Evolutionary conservation across 2,329 filamentous ascomycete species (phyloP).

Genomic region (Xylariaceae sp.): DNA sequence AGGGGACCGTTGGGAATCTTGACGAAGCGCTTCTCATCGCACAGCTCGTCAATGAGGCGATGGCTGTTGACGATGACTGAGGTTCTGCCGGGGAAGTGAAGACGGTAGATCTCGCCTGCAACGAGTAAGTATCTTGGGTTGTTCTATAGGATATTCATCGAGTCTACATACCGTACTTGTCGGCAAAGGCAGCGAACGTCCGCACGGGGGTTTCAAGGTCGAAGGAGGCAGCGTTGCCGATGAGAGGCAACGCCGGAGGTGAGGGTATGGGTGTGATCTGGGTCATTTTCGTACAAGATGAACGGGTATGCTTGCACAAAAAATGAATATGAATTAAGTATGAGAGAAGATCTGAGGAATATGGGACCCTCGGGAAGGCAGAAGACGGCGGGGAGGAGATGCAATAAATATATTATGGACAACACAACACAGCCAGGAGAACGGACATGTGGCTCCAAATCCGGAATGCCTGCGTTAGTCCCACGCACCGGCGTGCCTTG

Average conservation of each 20-base stretch:
- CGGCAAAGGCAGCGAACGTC: conserved; percentile 52
- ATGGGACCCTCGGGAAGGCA: background rate
- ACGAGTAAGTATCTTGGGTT: conserved; percentile 9
- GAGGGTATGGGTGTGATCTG: conserved; percentile 50
- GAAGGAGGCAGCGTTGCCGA: conserved; percentile 63
- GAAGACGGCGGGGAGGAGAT: no score
- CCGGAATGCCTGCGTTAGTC: no score
- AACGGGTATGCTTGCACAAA: background rate
- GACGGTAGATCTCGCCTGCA: conserved; percentile 55
- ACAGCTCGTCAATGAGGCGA: conserved; percentile 57
- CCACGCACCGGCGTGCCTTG: no score
- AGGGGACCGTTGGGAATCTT: conserved; percentile 52
- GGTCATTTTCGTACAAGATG: conserved; percentile 5
- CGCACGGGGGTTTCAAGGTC: conserved; percentile 51
- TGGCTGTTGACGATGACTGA: conserved; percentile 48
- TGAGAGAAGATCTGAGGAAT: background rate
- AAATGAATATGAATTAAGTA: no score
- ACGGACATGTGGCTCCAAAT: no score
- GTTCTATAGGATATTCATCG: conserved; percentile 2
- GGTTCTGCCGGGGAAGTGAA: conserved; percentile 44
- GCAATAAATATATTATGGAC: no score
- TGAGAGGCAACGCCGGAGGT: conserved; percentile 57
- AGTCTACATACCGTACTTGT: conserved; percentile 57
- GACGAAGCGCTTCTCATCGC: conserved; percentile 60
- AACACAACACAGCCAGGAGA: no score